Base-by-base conservation (phyloP, 441 rosid species). In the Viola pubescens region DNA sequence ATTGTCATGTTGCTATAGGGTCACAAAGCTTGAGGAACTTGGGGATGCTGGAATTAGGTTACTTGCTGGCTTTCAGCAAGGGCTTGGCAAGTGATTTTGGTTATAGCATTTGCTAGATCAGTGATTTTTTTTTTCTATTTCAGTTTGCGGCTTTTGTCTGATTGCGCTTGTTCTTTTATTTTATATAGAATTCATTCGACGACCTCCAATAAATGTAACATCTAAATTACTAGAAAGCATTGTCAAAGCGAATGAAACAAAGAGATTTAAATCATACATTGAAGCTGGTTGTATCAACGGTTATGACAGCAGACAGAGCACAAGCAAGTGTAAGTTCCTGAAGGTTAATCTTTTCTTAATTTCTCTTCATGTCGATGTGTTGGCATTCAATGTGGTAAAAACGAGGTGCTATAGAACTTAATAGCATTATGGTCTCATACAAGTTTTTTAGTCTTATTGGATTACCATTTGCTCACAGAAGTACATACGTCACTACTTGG, bases 11-110 rank as follows among this genome's bases (percentile, higher is more conserved):
- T 61, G 54, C 66, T 63, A 10, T 48, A 91, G 96, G 73, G 74
- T 82, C 47, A 60, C 91, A 50, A 73, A 81, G 58, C 82, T 87
- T 61, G 95, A 91, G 61, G 91, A 87, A 62, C 73, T 79, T 59
- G 82, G 68, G 16, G 64, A 68, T 74, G 66, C 58, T 37, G 91
- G 82, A 60, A 66, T 75, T 70, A 74, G 49, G 70, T 77, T 78
- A 12, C 86, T 91, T 61, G 38, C n/a, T n/a, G 79, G 78, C 57
- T 84, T 77, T 80, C 89, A 82, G 48, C 88, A 80, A 66, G 83
- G 77, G 59, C 82, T 89, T 38, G 79, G 95, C 87, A 67, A 39
- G 78, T 74, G 55, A 4, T 69, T 61, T 38, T 6, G 8, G 44
- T 10, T 38, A 61, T 5, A 4, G 26, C 44, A 58, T 70, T 45